A percentile compares a stretch with the other conserved stretches of the same genome.
Conservation (phyloP, 495 filamentous ascomycete genomes). For the Penicillium manginii region DNA sequence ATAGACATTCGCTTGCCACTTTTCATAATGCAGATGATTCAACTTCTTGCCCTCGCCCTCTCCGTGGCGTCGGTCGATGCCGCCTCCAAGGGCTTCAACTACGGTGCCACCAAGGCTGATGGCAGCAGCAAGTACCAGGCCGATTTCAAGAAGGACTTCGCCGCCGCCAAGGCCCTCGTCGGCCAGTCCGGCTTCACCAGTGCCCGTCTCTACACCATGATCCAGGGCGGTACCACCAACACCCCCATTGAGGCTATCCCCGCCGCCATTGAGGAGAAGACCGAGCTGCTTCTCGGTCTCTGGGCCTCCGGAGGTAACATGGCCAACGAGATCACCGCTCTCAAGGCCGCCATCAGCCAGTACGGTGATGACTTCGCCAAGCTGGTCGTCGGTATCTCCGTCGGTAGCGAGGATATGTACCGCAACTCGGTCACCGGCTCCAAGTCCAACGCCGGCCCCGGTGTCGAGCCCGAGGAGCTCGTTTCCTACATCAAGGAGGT, state of each 20-base stretch:
- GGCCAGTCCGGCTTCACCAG: slow-evolving; percentile 76
- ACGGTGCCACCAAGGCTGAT: slow-evolving; percentile 66
- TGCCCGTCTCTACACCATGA: slow-evolving; percentile 68
- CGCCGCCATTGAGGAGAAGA: slow-evolving; percentile 74
- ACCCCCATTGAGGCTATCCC: slow-evolving; percentile 70
- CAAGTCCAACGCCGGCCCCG: slow-evolving; percentile 55
- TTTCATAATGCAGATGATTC: slow-evolving; percentile 41
- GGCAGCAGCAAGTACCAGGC: slow-evolving; percentile 62
- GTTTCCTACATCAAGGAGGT: slow-evolving; percentile 69
- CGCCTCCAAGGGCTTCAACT: slow-evolving; percentile 79
- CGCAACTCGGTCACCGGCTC: slow-evolving; percentile 66
- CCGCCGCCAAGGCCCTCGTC: slow-evolving; percentile 66
- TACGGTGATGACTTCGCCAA: slow-evolving; percentile 65
- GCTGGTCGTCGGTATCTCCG: slow-evolving; percentile 81
- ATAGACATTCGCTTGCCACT: slow-evolving; percentile 12
- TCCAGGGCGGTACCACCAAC: slow-evolving; percentile 63
- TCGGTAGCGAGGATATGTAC: slow-evolving; percentile 91
- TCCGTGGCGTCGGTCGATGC: slow-evolving; percentile 49
- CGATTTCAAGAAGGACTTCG: slow-evolving; percentile 74
- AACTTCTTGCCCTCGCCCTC: slow-evolving; percentile 49
- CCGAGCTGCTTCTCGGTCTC: slow-evolving; percentile 73
- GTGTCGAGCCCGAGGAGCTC: slow-evolving; percentile 60
- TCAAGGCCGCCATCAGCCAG: slow-evolving; percentile 62
- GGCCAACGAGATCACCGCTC: slow-evolving; percentile 68
- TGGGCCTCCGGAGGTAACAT: slow-evolving; percentile 77